A percentile compares a stretch with the other conserved stretches of the same genome.
phyloP scores from a whole-genome alignment of 2,329 filamentous ascomycete genomes.

The Pseudocercospora fijiensis region DNA sequence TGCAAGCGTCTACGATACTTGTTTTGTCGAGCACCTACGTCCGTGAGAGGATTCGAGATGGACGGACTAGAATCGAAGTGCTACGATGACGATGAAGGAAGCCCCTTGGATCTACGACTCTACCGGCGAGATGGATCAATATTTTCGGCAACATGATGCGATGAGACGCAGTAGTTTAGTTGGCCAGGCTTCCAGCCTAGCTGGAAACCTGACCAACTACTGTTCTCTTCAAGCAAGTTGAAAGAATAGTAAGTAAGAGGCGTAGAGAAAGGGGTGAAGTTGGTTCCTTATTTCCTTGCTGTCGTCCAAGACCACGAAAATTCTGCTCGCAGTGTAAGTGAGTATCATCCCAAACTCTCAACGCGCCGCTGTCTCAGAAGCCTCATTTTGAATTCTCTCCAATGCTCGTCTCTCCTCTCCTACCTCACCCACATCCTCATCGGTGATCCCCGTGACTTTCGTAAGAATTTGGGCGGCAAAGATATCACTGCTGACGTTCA shows the following conservation, averaged over 20 bases:
- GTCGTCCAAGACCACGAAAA: too few species aligned
- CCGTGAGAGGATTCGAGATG: too few species aligned
- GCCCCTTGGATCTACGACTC: neutral
- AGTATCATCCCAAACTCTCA: neutral
- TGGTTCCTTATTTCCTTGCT: too few species aligned
- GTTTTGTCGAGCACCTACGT: neutral
- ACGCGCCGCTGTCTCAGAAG: neutral
- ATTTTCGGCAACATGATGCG: neutral
- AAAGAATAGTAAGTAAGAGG: neutral
- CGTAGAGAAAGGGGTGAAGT: neutral
- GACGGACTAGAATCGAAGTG: too few species aligned
- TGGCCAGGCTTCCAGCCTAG: slow-evolving; percentile 1
- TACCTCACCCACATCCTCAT: slow-evolving; percentile 11
- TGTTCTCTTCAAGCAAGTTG: neutral
- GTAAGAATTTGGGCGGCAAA: slow-evolving; percentile 46
- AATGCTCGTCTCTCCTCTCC: neutral
- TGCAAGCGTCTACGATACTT: too few species aligned
- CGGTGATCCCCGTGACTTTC: slow-evolving; percentile 43
- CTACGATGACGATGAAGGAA: neutral
- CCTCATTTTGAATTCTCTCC: slow-evolving; percentile 1
- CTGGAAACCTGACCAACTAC: slow-evolving; percentile 3
- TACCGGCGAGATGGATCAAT: neutral
- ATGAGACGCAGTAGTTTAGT: slow-evolving; percentile 1
- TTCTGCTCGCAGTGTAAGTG: neutral
- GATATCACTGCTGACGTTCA: slow-evolving; percentile 55